phyloP scores from a whole-genome alignment of 2,329 filamentous ascomycete genomes.

The Decorospora gaudefroyi region DNA sequence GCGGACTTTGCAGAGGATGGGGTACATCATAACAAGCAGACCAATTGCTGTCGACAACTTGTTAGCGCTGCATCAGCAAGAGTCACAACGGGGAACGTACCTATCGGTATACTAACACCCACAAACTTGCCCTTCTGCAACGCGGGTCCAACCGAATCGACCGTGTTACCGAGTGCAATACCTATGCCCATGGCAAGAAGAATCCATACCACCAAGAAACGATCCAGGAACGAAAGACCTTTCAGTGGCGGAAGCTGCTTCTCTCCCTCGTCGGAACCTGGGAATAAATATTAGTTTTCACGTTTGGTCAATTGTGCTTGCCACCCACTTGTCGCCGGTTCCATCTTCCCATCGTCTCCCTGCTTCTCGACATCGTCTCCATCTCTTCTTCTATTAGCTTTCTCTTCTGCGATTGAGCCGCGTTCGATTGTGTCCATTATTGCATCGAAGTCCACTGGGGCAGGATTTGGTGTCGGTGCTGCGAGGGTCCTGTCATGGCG shows the following conservation, averaged over 20 bases:
- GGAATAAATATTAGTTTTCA: background rate
- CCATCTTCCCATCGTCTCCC: background rate
- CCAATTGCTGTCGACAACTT: slow-evolving; percentile 64
- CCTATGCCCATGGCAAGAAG: slow-evolving; percentile 77
- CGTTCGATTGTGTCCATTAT: slow-evolving; percentile 12
- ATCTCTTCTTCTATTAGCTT: background rate
- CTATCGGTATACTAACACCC: slow-evolving; percentile 69
- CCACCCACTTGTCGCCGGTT: slow-evolving; percentile 4
- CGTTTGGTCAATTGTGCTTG: slow-evolving; percentile 3
- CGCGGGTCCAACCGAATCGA: slow-evolving; percentile 62
- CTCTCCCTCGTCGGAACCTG: slow-evolving; percentile 5
- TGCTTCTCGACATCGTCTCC: slow-evolving; percentile 14
- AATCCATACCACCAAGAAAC: slow-evolving; percentile 64
- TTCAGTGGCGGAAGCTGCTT: slow-evolving; percentile 38
- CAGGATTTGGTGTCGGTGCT: too few species aligned
- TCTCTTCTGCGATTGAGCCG: slow-evolving; percentile 9
- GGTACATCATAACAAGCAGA: slow-evolving; percentile 91
- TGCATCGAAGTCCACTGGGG: too few species aligned
- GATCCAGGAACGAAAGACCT: slow-evolving; percentile 52
- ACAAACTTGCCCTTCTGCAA: slow-evolving; percentile 74
- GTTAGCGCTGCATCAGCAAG: background rate
- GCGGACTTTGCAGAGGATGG: slow-evolving; percentile 83
- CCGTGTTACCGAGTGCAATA: slow-evolving; percentile 76
- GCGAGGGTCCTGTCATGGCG: background rate
- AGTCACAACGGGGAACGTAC: slow-evolving; percentile 47